Evolutionary conservation across 148 eudicot genomes (phyloP), one percentile per base, ranked within the genome.

Genomic region (Rhododendron williamsianum): DNA sequence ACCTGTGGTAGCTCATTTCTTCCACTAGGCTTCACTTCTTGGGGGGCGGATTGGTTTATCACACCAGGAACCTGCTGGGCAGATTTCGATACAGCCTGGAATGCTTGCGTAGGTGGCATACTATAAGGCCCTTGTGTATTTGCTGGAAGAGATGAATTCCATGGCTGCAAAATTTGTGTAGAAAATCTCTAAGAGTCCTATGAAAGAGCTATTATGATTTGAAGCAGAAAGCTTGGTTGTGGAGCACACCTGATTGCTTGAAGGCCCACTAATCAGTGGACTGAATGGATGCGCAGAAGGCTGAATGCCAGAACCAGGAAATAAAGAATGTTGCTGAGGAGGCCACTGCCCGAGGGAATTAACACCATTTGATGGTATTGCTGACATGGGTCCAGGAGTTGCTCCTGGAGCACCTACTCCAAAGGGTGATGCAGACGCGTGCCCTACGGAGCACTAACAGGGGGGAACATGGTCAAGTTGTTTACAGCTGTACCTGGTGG

Each of bases 1-100:
- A 95, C 98, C 94, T 85, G 91, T 8, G 99, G 99, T 85, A 97
- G 90, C 87, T 90, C 99, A 84, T 84, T 90, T 84, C 95, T 95
- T 51, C 92, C 94, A 56, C 78, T 86, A 65, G 91, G 83, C 88
- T 87, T 89, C 87, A 78, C 91, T 84, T 93, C 94, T 6, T 45
- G 54, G 54, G 81, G 11, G 43, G 90, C 84, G 7, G 89, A 86
- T 65, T 89, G 90, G 13, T 85, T 52, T 56, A 80, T 77, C 49
- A 65, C n/a, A 74, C 88, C 89, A 67, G 82, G 38, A 27, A 82
- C 78, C 72, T 80, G 88, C 58, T 16, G 84, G 27, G 73, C 82
- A 72, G 91, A 89, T 46, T 30, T 78, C 38, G 87, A 33, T 69
- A 80, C 87, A 82, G 86, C 84, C 79, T 88, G 92, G 78, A 91